Conservation (phyloP, 148 eudicot genomes). For the Spergularia marina region DNA sequence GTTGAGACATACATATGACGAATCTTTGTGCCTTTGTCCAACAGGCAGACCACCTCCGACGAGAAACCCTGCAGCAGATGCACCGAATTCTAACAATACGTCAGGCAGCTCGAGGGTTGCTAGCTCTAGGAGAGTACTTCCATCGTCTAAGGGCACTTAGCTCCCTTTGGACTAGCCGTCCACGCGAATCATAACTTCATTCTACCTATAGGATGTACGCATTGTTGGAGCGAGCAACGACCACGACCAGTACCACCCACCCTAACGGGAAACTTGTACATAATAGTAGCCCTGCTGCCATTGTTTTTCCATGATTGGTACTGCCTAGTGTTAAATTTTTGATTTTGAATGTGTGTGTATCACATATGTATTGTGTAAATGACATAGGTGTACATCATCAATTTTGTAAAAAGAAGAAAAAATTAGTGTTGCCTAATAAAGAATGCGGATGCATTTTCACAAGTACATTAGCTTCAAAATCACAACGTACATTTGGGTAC, state of each 20-base stretch:
- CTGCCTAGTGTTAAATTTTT: conserved; percentile 4
- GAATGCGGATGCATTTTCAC: conserved; percentile 4
- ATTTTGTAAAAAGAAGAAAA: conserved; percentile 25
- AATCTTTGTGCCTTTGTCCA: conserved; percentile 7
- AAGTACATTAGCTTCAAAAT: too few species aligned
- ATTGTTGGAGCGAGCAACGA: conserved; percentile 21
- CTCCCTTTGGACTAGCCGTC: conserved; percentile 54
- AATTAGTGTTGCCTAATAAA: conserved; percentile 13
- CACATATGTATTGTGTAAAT: conserved; percentile 25
- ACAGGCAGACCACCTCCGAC: conserved; percentile 92
- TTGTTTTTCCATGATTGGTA: conserved; percentile 17
- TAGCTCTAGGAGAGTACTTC: conserved; percentile 84
- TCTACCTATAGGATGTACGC: conserved; percentile 23
- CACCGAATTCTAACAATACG: conserved; percentile 52
- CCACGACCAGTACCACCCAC: neutral
- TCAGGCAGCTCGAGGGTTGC: conserved; percentile 75
- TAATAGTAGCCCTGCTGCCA: conserved; percentile 28
- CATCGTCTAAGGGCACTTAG: conserved; percentile 74
- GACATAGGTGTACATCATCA: conserved; percentile 26
- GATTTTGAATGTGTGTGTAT: conserved; percentile 22
- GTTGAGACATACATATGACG: neutral
- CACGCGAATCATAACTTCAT: conserved; percentile 35
- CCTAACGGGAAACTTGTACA: conserved; percentile 23
- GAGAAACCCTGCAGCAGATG: conserved; percentile 75
- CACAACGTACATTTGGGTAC: too few species aligned